These are phyloP conservation scores for Phytomonas francai DNA, from an alignment of 208 protist genomes.

Conservation along the genomic window DNA sequence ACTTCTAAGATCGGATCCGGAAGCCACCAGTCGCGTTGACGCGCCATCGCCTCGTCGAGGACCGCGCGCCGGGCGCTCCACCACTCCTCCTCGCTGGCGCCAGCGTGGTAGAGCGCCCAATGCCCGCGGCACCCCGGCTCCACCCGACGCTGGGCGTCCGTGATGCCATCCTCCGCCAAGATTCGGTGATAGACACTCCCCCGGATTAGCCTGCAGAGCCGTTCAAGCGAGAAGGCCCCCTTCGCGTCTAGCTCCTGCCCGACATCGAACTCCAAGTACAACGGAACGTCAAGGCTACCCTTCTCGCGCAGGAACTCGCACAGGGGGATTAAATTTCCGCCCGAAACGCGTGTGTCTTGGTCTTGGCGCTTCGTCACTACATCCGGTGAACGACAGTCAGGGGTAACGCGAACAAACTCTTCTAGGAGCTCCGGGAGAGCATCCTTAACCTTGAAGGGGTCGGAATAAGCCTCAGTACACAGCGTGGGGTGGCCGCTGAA, in stretches of 20 bases:
- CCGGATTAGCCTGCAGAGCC: constrained; percentile 36
- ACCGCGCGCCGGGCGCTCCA: constrained; percentile 46
- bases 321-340: constrained; percentile 49
- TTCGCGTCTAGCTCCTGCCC: constrained; percentile 60
- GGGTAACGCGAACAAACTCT: constrained; percentile 17
- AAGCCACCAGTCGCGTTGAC: constrained; percentile 81
- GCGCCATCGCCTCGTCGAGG: constrained; percentile 41
- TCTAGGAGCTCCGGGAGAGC: constrained; percentile 54
- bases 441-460: constrained; percentile 57
- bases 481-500: constrained; percentile 25
- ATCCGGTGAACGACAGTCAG: neutral
- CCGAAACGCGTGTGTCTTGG: constrained; percentile 16
- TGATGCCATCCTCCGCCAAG: constrained; percentile 40
- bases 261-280: constrained; percentile 62
- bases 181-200: constrained; percentile 36
- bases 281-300: constrained; percentile 57
- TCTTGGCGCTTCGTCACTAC: neutral
- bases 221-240: constrained; percentile 38
- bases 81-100: constrained; percentile 74
- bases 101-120: constrained; percentile 73
- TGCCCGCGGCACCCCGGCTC: constrained; percentile 52
- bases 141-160: constrained; percentile 35
- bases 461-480: constrained; percentile 47
- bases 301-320: constrained; percentile 63
- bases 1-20: constrained; percentile 70